Percentiles rank a stretch among this genome's conserved stretches.
Conservation (phyloP, 306 rosid species). For the Sicyos baderoa region DNA sequence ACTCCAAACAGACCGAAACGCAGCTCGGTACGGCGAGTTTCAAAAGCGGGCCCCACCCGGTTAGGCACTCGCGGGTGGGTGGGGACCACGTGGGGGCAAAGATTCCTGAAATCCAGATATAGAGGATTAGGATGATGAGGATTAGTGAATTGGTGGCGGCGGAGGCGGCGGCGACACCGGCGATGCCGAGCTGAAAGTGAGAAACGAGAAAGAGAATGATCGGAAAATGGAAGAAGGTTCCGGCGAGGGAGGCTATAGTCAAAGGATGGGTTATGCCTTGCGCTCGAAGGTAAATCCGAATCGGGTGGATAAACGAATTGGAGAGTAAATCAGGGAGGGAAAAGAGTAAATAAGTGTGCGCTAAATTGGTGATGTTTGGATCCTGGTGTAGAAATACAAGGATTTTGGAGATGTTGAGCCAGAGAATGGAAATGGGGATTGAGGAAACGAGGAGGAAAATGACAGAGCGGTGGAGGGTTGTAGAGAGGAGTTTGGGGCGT, state of each 20-base stretch:
- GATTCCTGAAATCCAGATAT: constrained; percentile 35
- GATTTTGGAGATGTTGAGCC: constrained; percentile 56
- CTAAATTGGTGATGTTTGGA: constrained; percentile 32
- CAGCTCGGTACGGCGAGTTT: constrained; percentile 77
- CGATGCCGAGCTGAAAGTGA: constrained; percentile 34
- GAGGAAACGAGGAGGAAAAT: constrained; percentile 51
- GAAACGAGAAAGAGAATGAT: constrained; percentile 35
- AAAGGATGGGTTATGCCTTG: constrained; percentile 68
- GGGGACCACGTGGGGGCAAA: constrained; percentile 50
- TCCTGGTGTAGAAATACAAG: constrained; percentile 43
- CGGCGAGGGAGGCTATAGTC: constrained; percentile 65
- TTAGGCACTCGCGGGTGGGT: constrained; percentile 56
- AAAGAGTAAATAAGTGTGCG: constrained; percentile 50
- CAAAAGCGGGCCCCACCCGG: constrained; percentile 58
- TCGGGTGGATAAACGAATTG: constrained; percentile 75
- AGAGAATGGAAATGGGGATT: constrained; percentile 64
- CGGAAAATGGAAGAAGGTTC: constrained; percentile 44
- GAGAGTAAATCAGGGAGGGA: constrained; percentile 73
- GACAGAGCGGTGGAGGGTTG: constrained; percentile 71
- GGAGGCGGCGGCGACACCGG: constrained; percentile 72
- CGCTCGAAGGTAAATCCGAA: constrained; percentile 81
- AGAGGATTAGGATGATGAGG: constrained; percentile 25
- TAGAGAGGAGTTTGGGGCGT: constrained; percentile 57
- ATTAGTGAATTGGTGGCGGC: constrained; percentile 52
- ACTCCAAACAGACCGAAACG: constrained; percentile 79